Evolutionary conservation across 768 basidiomycete species (phyloP).

Genomic region (Hygrophorus russula): DNA sequence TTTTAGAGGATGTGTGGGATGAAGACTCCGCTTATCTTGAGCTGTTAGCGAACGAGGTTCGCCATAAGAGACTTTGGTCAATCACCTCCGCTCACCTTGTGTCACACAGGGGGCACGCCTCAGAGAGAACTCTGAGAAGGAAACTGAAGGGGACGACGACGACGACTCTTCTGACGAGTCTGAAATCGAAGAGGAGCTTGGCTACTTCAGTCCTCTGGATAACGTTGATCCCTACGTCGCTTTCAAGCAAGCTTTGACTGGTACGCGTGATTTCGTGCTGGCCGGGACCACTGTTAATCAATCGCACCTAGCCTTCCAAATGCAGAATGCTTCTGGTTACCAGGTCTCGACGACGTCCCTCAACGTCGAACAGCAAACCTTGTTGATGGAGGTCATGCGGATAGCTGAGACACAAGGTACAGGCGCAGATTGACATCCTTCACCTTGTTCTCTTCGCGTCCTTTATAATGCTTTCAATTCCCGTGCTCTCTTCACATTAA

Average conservation of each 20-base stretch:
- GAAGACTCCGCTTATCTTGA: constrained; percentile 84
- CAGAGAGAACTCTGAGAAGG: constrained; percentile 49
- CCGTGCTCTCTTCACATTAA: no score
- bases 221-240: constrained; percentile 63
- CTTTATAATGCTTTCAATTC: no score
- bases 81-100: neutral
- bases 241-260: constrained; percentile 70
- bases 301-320: constrained; percentile 52
- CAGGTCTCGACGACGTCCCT: constrained; percentile 65
- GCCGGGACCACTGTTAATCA: constrained; percentile 1
- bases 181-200: constrained; percentile 71
- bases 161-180: constrained; percentile 32
- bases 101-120: constrained; percentile 55
- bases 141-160: constrained; percentile 40
- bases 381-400: constrained; percentile 79
- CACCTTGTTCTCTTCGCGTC: no score
- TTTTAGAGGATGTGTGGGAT: constrained; percentile 78
- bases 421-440: no score
- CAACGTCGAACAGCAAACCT: constrained; percentile 63
- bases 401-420: constrained; percentile 34
- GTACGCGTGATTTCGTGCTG: constrained; percentile 29
- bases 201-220: constrained; percentile 79
- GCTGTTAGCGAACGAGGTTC: constrained; percentile 73
- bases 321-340: constrained; percentile 55
- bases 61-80: constrained; percentile 7